Conservation (phyloP, 306 rosid species). For the Vicia faba region DNA sequence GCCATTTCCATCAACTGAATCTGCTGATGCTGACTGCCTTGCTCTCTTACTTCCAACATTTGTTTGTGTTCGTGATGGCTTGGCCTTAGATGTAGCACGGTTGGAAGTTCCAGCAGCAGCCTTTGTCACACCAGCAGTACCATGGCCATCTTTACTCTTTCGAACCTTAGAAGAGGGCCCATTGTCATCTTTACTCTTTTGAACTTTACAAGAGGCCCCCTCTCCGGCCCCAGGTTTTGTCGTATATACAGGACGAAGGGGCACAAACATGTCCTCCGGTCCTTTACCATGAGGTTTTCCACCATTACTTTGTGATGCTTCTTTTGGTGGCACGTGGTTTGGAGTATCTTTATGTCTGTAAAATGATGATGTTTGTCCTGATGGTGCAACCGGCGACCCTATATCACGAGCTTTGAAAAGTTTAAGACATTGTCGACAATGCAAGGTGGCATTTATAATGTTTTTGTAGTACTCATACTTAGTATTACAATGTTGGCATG, state of each 20-base stretch:
- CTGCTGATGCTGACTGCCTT: conserved; percentile 43
- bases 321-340: conserved; percentile 45
- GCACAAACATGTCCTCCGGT: conserved; percentile 16
- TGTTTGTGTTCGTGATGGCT: conserved; percentile 40
- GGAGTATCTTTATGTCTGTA: conserved; percentile 39
- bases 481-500: conserved; percentile 57
- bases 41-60: conserved; percentile 53
- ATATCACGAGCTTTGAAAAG: conserved; percentile 54
- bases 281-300: conserved; percentile 36
- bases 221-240: conserved; percentile 41
- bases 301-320: conserved; percentile 42
- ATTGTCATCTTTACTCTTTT: conserved; percentile 44
- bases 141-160: conserved; percentile 43
- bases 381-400: conserved; percentile 38
- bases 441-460: conserved; percentile 42
- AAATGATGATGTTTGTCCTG: conserved; percentile 36
- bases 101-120: conserved; percentile 43
- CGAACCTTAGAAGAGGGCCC: conserved; percentile 39
- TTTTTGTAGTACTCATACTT: conserved; percentile 58
- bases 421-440: conserved; percentile 61
- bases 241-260: conserved; percentile 39
- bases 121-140: conserved; percentile 39
- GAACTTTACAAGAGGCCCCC: conserved; percentile 39
- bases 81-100: conserved; percentile 44
- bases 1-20: conserved; percentile 34